Base-by-base conservation (phyloP, 306 rosid genomes). In the Cicer pinnatifidum region DNA sequence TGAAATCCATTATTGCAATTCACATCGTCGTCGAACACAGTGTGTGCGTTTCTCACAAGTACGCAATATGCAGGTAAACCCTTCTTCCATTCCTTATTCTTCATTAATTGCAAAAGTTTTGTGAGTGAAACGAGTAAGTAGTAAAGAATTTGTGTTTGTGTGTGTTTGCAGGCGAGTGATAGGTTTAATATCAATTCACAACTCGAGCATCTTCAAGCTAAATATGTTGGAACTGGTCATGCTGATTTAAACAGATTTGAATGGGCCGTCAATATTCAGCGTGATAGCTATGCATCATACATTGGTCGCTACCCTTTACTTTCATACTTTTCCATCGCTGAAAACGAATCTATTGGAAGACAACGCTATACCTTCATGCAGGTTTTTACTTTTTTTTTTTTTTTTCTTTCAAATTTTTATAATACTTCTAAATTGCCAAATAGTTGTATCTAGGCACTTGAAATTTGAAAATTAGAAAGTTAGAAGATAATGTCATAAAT, bases 181-280 rank as follows among this genome's bases (percentile, higher is more conserved):
- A 86, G 98, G 86, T 91, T 91, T 77, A 93, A 93, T 81, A 91
- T 93, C 92, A 93, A 93, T 75, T 93, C 98, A 60, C 96, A 89
- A 78, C 97, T 93, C 20, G 96, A 93, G 78, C 97, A 91, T 65
- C 97, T 91, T 16, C 97, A 89, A 84, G 97, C 97, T 33, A 93
- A 89, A 83, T 93, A 93, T 66, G 96, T 93, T 15, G 97, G 97
- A 68, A 93, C 98, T 5, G 98, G 96, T 8, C 98, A 89, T 66
- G 96, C 97, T 5, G 97, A 93, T 72, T 51, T 93, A 80, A 87
- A 85, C 77, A 89, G 98, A 90, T 93, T 89, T 81, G 96, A 91
- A 73, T 93, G 98, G 98, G 97, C 96, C 0, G 93, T 93, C 79
- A 93, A 89, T 78, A 91, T 91, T 85, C 97, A 93, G 69, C 93